Evolutionary conservation across 1,284 basidiomycete genomes (phyloP).

Genomic region (Cryptococcus floricola): DNA sequence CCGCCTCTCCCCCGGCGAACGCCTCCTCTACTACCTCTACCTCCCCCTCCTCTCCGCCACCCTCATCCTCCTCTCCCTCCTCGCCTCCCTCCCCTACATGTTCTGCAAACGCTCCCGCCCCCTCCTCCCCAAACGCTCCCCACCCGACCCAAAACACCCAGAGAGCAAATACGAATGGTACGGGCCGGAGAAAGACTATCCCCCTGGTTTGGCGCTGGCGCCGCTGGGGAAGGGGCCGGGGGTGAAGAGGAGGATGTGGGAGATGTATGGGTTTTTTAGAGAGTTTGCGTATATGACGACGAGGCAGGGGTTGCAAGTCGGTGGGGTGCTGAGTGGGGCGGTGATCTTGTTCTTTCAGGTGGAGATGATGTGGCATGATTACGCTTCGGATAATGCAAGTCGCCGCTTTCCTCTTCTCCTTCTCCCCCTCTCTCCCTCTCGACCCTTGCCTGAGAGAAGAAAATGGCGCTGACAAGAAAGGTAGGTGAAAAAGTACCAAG

Average conservation of each 20-base stretch:
- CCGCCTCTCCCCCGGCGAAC: conserved; percentile 5
- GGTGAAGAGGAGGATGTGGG: conserved; percentile 19
- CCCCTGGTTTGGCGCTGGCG: conserved; percentile 4
- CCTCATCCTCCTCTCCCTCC: conserved; percentile 5
- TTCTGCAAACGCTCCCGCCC: conserved; percentile 11
- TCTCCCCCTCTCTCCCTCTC: neutral
- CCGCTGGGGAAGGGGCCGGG: conserved; percentile 16
- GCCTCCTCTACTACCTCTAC: conserved; percentile 15
- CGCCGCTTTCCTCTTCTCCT: too few species aligned
- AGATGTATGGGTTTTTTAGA: conserved; percentile 22
- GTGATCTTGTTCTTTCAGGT: conserved; percentile 23
- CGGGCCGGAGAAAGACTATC: conserved; percentile 9
- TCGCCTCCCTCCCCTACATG: conserved; percentile 8
- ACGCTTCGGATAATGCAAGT: conserved; percentile 13
- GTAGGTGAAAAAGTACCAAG: conserved; percentile 4
- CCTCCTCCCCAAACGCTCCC: neutral
- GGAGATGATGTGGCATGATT: conserved; percentile 25
- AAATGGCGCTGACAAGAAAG: neutral
- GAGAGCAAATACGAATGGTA: conserved; percentile 13
- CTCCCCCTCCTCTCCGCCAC: conserved; percentile 3
- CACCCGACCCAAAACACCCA: neutral
- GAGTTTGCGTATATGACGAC: conserved; percentile 14
- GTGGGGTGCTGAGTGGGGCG: conserved; percentile 18
- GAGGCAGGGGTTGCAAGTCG: conserved; percentile 31
- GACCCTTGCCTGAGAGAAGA: neutral